phyloP scores from a whole-genome alignment of 495 filamentous ascomycete genomes.

The Tetracladium setigerum region DNA sequence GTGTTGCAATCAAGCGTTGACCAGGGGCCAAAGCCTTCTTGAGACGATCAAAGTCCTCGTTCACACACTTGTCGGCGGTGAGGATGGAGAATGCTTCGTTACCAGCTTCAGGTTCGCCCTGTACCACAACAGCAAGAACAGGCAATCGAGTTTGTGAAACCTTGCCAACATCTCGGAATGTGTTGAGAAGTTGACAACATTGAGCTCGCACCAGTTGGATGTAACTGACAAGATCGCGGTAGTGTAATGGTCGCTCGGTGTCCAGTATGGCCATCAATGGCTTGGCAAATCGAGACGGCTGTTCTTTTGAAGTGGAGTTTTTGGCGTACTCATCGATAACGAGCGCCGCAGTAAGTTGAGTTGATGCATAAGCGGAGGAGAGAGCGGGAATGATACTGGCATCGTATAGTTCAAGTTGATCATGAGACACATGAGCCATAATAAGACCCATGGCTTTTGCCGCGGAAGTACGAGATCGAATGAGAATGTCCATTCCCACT shows the following conservation, averaged over 20 bases:
- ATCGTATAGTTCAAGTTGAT: conserved; percentile 42
- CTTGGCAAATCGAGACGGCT: conserved; percentile 40
- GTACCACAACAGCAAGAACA: conserved; percentile 75
- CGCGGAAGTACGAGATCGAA: conserved; percentile 81
- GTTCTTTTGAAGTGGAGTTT: conserved; percentile 32
- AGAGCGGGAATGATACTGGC: conserved; percentile 54
- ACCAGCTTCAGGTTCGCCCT: conserved; percentile 84
- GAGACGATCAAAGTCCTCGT: conserved; percentile 73
- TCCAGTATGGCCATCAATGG: conserved; percentile 68
- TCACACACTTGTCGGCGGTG: conserved; percentile 79
- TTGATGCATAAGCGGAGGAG: conserved; percentile 65
- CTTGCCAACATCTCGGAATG: conserved; percentile 81
- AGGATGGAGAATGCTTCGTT: conserved; percentile 83
- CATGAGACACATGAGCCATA: conserved; percentile 53
- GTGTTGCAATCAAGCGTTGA: conserved; percentile 69
- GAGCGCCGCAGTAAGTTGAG: conserved; percentile 76
- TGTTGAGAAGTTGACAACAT: conserved; percentile 79
- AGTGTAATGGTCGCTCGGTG: conserved; percentile 68
- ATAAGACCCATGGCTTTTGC: conserved; percentile 74
- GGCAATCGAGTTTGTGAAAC: conserved; percentile 67
- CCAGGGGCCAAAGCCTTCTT: conserved; percentile 79
- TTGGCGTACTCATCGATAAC: conserved; percentile 85
- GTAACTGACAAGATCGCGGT: conserved; percentile 81
- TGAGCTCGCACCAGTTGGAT: conserved; percentile 83
- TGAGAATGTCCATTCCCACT: conserved; percentile 78